Conservation (phyloP, 2,329 filamentous ascomycete genomes). For the Beauveria pseudobassiana region DNA sequence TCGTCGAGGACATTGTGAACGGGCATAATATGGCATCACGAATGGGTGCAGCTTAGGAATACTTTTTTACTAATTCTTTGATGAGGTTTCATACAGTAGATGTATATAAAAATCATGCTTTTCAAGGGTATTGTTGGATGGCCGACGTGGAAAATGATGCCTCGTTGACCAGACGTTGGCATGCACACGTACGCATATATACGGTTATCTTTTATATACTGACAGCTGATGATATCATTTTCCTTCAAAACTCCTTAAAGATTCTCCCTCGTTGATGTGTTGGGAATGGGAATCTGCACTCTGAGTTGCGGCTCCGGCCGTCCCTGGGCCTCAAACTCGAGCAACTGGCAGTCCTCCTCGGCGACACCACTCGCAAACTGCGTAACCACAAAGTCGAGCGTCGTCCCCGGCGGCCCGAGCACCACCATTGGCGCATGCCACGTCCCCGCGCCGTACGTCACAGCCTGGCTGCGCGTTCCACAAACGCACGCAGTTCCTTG, state of each 20-base stretch:
- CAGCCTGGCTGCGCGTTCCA: conserved; percentile 69
- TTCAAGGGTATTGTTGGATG: not conserved
- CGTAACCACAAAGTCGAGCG: conserved; percentile 80
- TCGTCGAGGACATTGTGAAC: not conserved
- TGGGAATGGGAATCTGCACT: conserved; percentile 23
- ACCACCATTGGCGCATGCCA: conserved; percentile 98
- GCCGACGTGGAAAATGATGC: too few relatives aligned
- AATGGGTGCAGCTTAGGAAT: too few relatives aligned
- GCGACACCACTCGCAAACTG: conserved; percentile 81
- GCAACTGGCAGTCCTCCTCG: conserved; percentile 83
- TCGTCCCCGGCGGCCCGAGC: conserved; percentile 49
- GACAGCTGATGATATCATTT: not conserved
- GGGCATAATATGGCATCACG: not conserved
- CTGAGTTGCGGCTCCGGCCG: conserved; percentile 33
- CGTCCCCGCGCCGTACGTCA: conserved; percentile 85
- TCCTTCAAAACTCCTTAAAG: conserved; percentile 9
- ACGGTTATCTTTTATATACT: not conserved
- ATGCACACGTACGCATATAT: not conserved
- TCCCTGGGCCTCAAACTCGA: conserved; percentile 32
- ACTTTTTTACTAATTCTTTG: not conserved
- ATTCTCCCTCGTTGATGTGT: conserved; percentile 9
- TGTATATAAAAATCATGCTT: not conserved
- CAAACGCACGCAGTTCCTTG: conserved; percentile 62
- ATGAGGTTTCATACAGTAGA: not conserved
- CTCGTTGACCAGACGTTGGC: not conserved